These are phyloP conservation scores for Symbiodinium pilosum DNA, from an alignment of 73 alveolate species.

Conservation along the genomic window DNA sequence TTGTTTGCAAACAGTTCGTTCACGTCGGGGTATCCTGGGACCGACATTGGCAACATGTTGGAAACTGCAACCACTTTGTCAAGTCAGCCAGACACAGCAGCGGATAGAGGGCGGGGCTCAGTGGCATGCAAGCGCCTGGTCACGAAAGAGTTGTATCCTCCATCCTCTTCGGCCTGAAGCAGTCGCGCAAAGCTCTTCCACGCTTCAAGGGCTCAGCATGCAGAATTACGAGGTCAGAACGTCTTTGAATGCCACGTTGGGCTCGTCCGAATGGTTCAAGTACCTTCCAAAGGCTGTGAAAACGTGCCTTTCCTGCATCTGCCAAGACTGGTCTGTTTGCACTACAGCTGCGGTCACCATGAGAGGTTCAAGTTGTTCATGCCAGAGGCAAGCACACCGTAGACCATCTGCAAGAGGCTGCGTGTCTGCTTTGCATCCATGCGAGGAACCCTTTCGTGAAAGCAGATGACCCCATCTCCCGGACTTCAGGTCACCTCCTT, in stretches of 20 bases:
- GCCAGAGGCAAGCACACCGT: conserved; percentile 88
- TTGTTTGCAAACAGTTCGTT: too few relatives aligned
- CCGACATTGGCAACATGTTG: too few relatives aligned
- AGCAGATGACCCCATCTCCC: too few relatives aligned
- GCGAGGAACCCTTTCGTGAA: too few relatives aligned
- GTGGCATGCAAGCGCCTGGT: too few relatives aligned
- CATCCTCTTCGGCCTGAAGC: conserved; percentile 80
- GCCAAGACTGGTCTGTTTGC: neutral
- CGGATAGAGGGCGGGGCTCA: too few relatives aligned
- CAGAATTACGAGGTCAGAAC: neutral
- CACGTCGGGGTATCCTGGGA: too few relatives aligned
- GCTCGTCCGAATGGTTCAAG: conserved; percentile 63
- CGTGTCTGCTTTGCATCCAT: too few relatives aligned
- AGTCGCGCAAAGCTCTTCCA: neutral
- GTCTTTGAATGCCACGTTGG: conserved; percentile 46
- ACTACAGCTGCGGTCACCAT: conserved; percentile 22
- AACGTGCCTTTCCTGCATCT: neutral
- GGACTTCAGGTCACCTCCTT: too few relatives aligned
- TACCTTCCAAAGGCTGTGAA: conserved; percentile 50
- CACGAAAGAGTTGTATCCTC: conserved; percentile 63
- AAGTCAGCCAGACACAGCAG: too few relatives aligned
- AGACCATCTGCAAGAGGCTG: conserved; percentile 23
- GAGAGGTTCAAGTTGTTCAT: conserved; percentile 89
- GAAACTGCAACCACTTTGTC: too few relatives aligned
- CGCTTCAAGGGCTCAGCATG: neutral